Evolutionary conservation across 2,329 filamentous ascomycete species (phyloP).

Genomic region (Cladosporium halotolerans): DNA sequence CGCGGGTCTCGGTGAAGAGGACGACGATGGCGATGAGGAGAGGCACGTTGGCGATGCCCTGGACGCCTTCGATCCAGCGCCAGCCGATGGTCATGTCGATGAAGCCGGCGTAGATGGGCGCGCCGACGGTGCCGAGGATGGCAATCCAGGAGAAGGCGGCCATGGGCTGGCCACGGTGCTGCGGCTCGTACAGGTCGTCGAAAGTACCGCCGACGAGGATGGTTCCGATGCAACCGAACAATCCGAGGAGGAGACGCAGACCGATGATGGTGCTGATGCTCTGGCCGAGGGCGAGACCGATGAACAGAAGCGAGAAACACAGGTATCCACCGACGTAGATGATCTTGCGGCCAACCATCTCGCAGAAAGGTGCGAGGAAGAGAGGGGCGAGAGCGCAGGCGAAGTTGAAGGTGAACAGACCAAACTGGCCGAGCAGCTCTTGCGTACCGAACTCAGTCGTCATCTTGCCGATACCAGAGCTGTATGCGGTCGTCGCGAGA

Average conservation of each 20-base stretch:
- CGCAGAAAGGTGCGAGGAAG: constrained; percentile 46
- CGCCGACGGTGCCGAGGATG: constrained; percentile 47
- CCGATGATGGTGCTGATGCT: constrained; percentile 46
- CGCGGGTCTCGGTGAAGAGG: constrained; percentile 31
- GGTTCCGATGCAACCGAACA: constrained; percentile 46
- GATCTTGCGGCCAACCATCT: constrained; percentile 43
- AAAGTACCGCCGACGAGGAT: constrained; percentile 48
- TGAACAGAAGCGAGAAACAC: constrained; percentile 44
- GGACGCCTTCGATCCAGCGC: constrained; percentile 51
- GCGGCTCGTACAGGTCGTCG: constrained; percentile 44
- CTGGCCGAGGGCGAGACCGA: constrained; percentile 42
- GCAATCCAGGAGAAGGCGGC: constrained; percentile 45
- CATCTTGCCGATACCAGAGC: constrained; percentile 45
- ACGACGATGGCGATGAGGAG: constrained; percentile 40
- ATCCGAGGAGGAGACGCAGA: constrained; percentile 42
- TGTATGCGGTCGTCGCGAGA: constrained; percentile 49
- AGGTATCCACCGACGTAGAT: constrained; percentile 43
- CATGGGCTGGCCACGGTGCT: constrained; percentile 43
- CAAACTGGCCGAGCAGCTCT: constrained; percentile 41
- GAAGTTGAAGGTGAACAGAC: constrained; percentile 47
- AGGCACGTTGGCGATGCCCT: constrained; percentile 47
- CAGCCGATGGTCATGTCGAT: constrained; percentile 48
- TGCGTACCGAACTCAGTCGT: constrained; percentile 38
- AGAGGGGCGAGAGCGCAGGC: constrained; percentile 44
- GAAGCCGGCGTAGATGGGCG: constrained; percentile 50